Percentiles rank a stretch among this genome's conserved stretches.
Evolutionary conservation across 1,284 basidiomycete genomes (phyloP).

Genomic region (Puccinia polysora): DNA sequence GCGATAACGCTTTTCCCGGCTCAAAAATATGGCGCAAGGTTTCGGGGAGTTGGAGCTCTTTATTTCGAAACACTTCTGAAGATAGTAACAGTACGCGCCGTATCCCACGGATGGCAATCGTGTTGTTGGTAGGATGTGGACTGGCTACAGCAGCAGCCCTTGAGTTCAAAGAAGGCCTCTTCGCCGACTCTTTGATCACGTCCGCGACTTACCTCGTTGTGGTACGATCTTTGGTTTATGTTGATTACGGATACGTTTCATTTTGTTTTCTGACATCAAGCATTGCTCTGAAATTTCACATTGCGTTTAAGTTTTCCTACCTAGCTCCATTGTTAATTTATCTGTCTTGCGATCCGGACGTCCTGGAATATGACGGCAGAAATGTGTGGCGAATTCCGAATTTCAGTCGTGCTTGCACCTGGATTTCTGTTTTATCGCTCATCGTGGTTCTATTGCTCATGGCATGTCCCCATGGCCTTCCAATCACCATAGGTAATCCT

Average conservation of each 20-base stretch:
- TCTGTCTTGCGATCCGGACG: constrained; percentile 37
- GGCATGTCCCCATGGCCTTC: constrained; percentile 35
- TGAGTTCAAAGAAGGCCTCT: constrained; percentile 23
- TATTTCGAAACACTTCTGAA: neutral
- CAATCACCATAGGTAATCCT: constrained; percentile 29
- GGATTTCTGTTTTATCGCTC: constrained; percentile 22
- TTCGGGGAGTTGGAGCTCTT: neutral
- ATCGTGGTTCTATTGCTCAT: constrained; percentile 26
- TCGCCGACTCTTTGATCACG: constrained; percentile 36
- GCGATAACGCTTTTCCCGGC: constrained; percentile 32
- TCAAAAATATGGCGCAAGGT: constrained; percentile 40
- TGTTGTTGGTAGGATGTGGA: constrained; percentile 25
- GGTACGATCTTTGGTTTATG: neutral
- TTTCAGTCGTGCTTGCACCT: constrained; percentile 33
- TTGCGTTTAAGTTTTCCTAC: constrained; percentile 35
- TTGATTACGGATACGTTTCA: neutral
- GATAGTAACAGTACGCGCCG: constrained; percentile 1
- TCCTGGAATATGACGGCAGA: constrained; percentile 39
- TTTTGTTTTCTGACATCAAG: neutral
- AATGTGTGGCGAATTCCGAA: constrained; percentile 34
- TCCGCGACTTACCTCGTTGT: constrained; percentile 37
- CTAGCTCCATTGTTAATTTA: constrained; percentile 29
- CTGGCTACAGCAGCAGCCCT: constrained; percentile 15
- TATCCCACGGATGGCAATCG: constrained; percentile 35
- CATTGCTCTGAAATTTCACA: neutral